Conservation (phyloP, 1,284 basidiomycete species). For the Agaricales sp. region DNA sequence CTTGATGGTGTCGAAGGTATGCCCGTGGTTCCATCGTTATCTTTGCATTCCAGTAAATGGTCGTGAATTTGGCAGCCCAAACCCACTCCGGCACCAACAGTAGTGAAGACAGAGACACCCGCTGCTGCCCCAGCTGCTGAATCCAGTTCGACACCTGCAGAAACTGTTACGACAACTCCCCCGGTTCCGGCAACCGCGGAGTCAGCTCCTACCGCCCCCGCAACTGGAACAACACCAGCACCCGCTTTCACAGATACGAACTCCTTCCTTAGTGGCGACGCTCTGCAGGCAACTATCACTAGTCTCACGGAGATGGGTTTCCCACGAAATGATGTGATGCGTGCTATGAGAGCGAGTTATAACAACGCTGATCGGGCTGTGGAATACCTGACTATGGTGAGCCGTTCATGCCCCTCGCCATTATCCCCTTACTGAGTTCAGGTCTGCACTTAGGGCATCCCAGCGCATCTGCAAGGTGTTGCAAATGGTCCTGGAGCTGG, state of each 20-base stretch:
- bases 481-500: constrained; percentile 27
- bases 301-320: constrained; percentile 97
- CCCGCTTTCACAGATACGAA: constrained; percentile 34
- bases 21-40: constrained; percentile 12
- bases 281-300: constrained; percentile 65
- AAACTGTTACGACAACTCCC: constrained; percentile 17
- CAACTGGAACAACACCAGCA: constrained; percentile 22
- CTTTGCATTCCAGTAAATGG: constrained; percentile 2
- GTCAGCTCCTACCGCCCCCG: constrained; percentile 26
- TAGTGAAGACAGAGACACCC: constrained; percentile 21
- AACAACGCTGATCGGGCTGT: constrained; percentile 98
- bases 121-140: constrained; percentile 20
- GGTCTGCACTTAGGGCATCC: constrained; percentile 72
- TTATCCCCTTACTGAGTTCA: constrained; percentile 8
- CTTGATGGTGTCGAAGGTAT: constrained; percentile 94
- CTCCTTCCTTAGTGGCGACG: constrained; percentile 67
- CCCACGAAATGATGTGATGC: constrained; percentile 74
- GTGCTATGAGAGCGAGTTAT: constrained; percentile 87
- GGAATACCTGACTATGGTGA: constrained; percentile 91
- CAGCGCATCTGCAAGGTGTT: constrained; percentile 54
- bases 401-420: constrained; percentile 19
- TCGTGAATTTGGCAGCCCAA: constrained; percentile 37
- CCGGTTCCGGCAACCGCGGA: constrained; percentile 22
- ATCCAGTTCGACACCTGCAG: constrained; percentile 19
- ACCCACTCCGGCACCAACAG: constrained; percentile 24